These are phyloP conservation scores for Trypanosoma cruzi DNA, from an alignment of 208 protist genomes.

Conservation along the genomic window DNA sequence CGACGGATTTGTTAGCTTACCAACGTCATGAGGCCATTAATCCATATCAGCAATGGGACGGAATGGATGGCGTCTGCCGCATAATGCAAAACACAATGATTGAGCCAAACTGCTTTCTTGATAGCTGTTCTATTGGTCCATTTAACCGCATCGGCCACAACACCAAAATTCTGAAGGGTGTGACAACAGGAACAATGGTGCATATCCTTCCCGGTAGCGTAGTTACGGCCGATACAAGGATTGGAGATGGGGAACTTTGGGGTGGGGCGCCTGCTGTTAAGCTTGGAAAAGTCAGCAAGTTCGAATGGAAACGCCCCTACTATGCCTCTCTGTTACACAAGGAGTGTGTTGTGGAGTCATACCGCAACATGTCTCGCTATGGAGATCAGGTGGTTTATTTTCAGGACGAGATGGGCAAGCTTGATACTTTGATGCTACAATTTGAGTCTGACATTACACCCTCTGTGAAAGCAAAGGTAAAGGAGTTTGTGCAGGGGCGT, in stretches of 20 bases:
- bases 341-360: slow-evolving; percentile 76
- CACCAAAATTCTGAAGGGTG: slow-evolving; percentile 90
- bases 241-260: slow-evolving; percentile 86
- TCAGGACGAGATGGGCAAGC: slow-evolving; percentile 72
- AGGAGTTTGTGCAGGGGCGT: slow-evolving; percentile 79
- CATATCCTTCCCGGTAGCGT: slow-evolving; percentile 89
- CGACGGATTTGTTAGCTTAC: slow-evolving; percentile 80
- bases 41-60: slow-evolving; percentile 91
- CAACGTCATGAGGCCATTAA: slow-evolving; percentile 85
- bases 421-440: slow-evolving; percentile 79
- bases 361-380: slow-evolving; percentile 87
- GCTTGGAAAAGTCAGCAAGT: slow-evolving; percentile 87
- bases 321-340: slow-evolving; percentile 75
- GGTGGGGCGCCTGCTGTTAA: slow-evolving; percentile 84
- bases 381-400: slow-evolving; percentile 88
- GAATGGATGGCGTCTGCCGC: slow-evolving; percentile 77
- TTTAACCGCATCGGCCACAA: slow-evolving; percentile 91
- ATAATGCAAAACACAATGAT: slow-evolving; percentile 88
- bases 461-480: slow-evolving; percentile 68
- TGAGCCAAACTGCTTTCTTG: slow-evolving; percentile 87
- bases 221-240: slow-evolving; percentile 81
- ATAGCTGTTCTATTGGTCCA: slow-evolving; percentile 86
- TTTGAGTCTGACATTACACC: slow-evolving; percentile 79
- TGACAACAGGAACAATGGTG: slow-evolving; percentile 88
- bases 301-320: slow-evolving; percentile 87